Conservation (phyloP, 495 filamentous ascomycete genomes). For the Xylaria intraflava region DNA sequence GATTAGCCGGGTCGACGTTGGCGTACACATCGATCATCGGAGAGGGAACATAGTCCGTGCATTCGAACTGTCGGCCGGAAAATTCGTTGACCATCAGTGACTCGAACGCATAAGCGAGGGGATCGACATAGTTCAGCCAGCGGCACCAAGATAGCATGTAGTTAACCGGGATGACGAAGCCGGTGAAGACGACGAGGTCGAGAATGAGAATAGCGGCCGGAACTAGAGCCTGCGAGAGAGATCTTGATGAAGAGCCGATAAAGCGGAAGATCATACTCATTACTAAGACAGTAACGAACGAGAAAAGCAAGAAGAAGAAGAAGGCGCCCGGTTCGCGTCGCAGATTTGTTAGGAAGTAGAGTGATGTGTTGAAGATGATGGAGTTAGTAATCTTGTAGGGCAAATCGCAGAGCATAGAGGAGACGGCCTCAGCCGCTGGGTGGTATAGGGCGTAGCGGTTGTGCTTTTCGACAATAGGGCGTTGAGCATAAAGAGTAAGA, state of each 20-base stretch:
- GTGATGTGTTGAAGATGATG: conserved; percentile 56
- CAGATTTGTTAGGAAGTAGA: conserved; percentile 86
- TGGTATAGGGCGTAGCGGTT: conserved; percentile 86
- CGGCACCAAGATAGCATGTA: conserved; percentile 80
- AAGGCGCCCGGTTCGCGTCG: conserved; percentile 72
- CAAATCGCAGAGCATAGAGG: conserved; percentile 75
- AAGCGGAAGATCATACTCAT: conserved; percentile 83
- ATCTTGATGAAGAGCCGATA: conserved; percentile 72
- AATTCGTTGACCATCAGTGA: conserved; percentile 90
- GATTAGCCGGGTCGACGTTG: conserved; percentile 31
- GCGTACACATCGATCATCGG: conserved; percentile 40
- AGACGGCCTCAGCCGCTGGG: conserved; percentile 77
- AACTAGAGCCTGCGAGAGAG: conserved; percentile 76
- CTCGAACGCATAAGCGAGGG: conserved; percentile 83
- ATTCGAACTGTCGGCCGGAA: conserved; percentile 55
- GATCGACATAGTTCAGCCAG: conserved; percentile 84
- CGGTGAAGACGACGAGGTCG: conserved; percentile 78
- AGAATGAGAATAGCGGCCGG: conserved; percentile 79
- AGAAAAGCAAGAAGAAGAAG: conserved; percentile 72
- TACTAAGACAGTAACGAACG: conserved; percentile 56
- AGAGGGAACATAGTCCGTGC: conserved; percentile 50
- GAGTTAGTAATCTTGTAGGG: conserved; percentile 56
- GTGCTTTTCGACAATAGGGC: conserved; percentile 91
- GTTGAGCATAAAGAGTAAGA: conserved; percentile 76
- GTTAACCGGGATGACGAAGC: conserved; percentile 72